These are phyloP conservation scores for Phytophthora sansomeana DNA, from an alignment of 352 stramenopile genomes.

Conservation along the genomic window DNA sequence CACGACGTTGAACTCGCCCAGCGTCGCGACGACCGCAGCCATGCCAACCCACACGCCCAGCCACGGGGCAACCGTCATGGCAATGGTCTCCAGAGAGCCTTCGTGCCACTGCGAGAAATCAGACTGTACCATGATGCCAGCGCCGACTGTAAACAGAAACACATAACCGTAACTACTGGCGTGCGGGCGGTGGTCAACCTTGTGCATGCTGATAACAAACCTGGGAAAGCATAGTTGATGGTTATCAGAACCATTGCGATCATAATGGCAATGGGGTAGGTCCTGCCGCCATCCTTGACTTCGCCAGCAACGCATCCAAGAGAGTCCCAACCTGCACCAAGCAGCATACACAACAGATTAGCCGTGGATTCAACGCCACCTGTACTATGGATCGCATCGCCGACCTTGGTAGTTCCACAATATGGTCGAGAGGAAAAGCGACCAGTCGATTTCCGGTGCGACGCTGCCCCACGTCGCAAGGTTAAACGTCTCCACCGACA, in stretches of 20 bases:
- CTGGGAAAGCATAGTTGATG: conserved; percentile 87
- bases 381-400: neutral
- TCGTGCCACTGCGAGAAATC: conserved; percentile 79
- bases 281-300: conserved; percentile 81
- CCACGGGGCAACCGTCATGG: conserved; percentile 76
- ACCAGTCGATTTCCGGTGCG: conserved; percentile 80
- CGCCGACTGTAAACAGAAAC: conserved; percentile 50
- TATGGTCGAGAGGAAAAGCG: conserved; percentile 86
- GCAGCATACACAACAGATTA: neutral
- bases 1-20: conserved; percentile 89
- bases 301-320: conserved; percentile 87
- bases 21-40: conserved; percentile 75
- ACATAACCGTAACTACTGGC: neutral
- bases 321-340: conserved; percentile 71
- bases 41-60: conserved; percentile 85
- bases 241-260: conserved; percentile 87
- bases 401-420: conserved; percentile 88
- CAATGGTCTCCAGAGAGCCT: conserved; percentile 79
- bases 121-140: conserved; percentile 79
- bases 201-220: conserved; percentile 21
- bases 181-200: neutral
- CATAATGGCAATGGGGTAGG: conserved; percentile 85
- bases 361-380: neutral
- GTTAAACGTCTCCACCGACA: conserved; percentile 80
- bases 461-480: conserved; percentile 75